phyloP scores from a whole-genome alignment of 495 filamentous ascomycete species.

The Penicillium daleae region DNA sequence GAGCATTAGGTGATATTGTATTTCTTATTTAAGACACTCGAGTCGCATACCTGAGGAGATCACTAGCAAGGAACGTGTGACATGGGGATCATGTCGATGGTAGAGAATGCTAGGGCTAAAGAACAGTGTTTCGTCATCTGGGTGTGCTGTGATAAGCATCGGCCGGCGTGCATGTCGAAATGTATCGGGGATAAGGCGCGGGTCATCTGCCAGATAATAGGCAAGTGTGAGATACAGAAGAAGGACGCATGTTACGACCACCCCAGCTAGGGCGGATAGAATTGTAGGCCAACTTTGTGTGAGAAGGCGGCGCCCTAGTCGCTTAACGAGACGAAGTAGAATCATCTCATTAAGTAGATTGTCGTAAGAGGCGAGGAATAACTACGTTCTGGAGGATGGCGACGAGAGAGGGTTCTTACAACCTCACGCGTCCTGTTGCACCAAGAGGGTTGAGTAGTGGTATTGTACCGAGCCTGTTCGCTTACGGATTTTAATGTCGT shows the following conservation, averaged over 20 bases:
- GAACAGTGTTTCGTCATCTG: conserved; percentile 2
- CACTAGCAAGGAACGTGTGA: not conserved
- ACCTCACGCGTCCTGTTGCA: not conserved
- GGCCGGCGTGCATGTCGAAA: conserved; percentile 5
- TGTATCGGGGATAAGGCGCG: not conserved
- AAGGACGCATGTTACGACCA: not conserved
- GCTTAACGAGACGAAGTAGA: not conserved
- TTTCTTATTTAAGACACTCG: not conserved
- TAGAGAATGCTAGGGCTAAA: conserved; percentile 8
- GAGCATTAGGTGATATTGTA: not conserved
- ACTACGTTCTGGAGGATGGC: not conserved
- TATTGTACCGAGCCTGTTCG: not conserved
- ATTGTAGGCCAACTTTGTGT: not conserved
- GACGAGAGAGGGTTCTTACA: not conserved
- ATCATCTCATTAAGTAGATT: not conserved
- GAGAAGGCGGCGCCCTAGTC: not conserved
- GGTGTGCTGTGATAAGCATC: conserved; percentile 1
- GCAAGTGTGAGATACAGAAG: not conserved
- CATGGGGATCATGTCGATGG: not conserved
- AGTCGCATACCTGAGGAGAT: not conserved
- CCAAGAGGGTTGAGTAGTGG: not conserved
- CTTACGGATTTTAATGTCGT: not conserved
- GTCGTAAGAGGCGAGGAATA: not conserved
- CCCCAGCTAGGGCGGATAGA: not conserved
- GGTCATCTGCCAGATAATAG: conserved; percentile 6